These are phyloP conservation scores for Hibiscus tridactylites DNA, from an alignment of 345 rosid species.

Conservation along the genomic window DNA sequence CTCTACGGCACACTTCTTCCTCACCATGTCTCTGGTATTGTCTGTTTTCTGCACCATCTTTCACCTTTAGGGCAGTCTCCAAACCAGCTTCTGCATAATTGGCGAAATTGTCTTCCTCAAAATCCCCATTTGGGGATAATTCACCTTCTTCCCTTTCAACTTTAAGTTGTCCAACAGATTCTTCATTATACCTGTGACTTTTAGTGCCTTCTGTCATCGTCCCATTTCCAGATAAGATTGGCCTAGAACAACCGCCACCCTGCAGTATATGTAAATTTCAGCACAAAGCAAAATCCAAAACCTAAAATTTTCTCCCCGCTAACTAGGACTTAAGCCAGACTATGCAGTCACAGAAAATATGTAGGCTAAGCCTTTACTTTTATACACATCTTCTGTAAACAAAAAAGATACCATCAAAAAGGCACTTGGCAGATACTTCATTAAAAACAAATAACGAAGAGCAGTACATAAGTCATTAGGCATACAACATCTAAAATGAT, in stretches of 20 bases:
- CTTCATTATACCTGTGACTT: slow-evolving; percentile 45
- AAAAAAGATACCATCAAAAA: background rate
- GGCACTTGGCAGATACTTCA: background rate
- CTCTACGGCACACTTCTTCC: slow-evolving; percentile 36
- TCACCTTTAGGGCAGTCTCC: slow-evolving; percentile 45
- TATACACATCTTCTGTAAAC: background rate
- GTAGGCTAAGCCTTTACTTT: background rate
- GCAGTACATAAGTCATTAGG: background rate
- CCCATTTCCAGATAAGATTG: slow-evolving; percentile 44
- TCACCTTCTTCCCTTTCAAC: slow-evolving; percentile 98
- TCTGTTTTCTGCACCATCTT: slow-evolving; percentile 41
- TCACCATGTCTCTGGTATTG: slow-evolving; percentile 42
- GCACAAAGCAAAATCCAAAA: slow-evolving; percentile 7
- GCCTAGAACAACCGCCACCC: slow-evolving; percentile 47
- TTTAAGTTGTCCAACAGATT: slow-evolving; percentile 40
- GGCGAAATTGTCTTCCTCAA: slow-evolving; percentile 81
- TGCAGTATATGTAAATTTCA: slow-evolving; percentile 23
- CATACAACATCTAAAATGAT: background rate
- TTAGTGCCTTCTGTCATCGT: slow-evolving; percentile 33
- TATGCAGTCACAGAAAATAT: background rate
- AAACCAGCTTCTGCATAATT: slow-evolving; percentile 55
- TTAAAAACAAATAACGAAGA: background rate
- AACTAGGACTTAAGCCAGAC: background rate
- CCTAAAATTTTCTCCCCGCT: background rate
- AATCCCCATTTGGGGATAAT: slow-evolving; percentile 89